Base-by-base conservation (phyloP, 1,284 basidiomycete species). In the Tausonia pullulans region DNA sequence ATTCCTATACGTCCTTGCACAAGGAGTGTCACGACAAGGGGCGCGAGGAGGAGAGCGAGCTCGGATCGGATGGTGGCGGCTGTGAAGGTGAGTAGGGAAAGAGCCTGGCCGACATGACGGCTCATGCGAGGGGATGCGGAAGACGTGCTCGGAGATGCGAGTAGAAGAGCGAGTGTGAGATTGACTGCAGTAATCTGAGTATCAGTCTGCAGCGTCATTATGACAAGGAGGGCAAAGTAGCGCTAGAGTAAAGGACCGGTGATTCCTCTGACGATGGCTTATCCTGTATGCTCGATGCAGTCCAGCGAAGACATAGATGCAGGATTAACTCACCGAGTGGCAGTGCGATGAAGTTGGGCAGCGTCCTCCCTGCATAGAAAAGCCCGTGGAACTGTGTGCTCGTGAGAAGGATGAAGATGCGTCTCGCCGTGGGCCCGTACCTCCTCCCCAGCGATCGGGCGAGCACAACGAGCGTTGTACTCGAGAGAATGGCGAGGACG, bases 321-420 rank as follows among this genome's bases (percentile, higher is more conserved):
- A 27, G 27, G n/a, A 41, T 4, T 27, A 40, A 73, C 82, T 61
- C 69, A 93, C 90, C 86, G 61, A 86, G 83, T 8, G 88, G 80
- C 16, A 95, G 78, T 3, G 92, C 92, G 68, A 93, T 84, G 83
- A 93, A 94, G 74, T 99, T 99, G 0, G 95, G 94, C 13, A 97
- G 78, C 0, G 95, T 96, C 57, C 95, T 79, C 3, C 91, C 85
- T 77, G 90, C 87, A 86, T 92, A 98, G 75, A 92, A 99, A 3
- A 86, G 85, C 10, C 93, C 75, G 74, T 98, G 95, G 73, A 97
- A 98, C 73, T 96, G 92, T 0, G 84, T 83, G 66, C 85, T 81
- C 1, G 85, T 85, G 39, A 96, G 72, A 0, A 91, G 65, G 1
- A 83, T 74, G 73, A 87, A 92, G 70, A 85, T 81, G 7, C 81